Percentiles rank a stretch among this genome's conserved stretches.
Conservation (phyloP, 2,329 filamentous ascomycete genomes). For the Venturia aucupariae region DNA sequence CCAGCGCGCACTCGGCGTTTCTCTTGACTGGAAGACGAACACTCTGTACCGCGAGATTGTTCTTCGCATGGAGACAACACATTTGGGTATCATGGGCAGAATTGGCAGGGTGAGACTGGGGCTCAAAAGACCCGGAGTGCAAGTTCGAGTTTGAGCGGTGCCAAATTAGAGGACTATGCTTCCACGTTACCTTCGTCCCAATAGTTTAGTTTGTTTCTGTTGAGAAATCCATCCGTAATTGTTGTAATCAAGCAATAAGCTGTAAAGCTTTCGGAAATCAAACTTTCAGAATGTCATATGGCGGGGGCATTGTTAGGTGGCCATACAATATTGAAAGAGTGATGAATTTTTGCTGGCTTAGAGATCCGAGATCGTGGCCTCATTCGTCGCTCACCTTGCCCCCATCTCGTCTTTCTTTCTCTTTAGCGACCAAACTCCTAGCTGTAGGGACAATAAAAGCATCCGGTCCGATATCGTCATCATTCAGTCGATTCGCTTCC, state of each 20-base stretch:
- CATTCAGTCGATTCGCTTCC: slow-evolving; percentile 31
- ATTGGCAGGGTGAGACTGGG: slow-evolving; percentile 26
- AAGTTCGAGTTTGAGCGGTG: slow-evolving; percentile 12
- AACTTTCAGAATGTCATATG: too few relatives aligned
- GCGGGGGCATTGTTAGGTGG: too few relatives aligned
- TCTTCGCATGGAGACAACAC: slow-evolving; percentile 32
- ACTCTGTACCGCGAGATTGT: slow-evolving; percentile 38
- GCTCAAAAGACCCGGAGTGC: slow-evolving; percentile 13
- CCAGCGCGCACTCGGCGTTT: slow-evolving; percentile 38
- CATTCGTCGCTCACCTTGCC: neutral
- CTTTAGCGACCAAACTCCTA: slow-evolving; percentile 58
- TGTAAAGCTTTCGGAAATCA: neutral
- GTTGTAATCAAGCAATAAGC: neutral
- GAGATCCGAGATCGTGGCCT: neutral
- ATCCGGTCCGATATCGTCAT: slow-evolving; percentile 45
- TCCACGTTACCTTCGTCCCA: too few relatives aligned
- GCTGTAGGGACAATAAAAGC: slow-evolving; percentile 58
- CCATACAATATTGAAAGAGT: too few relatives aligned
- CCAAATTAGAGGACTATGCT: too few relatives aligned
- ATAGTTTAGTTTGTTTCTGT: too few relatives aligned
- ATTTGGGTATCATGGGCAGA: slow-evolving; percentile 28
- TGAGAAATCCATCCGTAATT: neutral
- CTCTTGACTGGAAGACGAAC: slow-evolving; percentile 35
- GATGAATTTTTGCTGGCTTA: neutral
- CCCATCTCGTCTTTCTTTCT: slow-evolving; percentile 32